phyloP scores from a whole-genome alignment of 2,329 filamentous ascomycete species.

The Xylaria hypoxylon region DNA sequence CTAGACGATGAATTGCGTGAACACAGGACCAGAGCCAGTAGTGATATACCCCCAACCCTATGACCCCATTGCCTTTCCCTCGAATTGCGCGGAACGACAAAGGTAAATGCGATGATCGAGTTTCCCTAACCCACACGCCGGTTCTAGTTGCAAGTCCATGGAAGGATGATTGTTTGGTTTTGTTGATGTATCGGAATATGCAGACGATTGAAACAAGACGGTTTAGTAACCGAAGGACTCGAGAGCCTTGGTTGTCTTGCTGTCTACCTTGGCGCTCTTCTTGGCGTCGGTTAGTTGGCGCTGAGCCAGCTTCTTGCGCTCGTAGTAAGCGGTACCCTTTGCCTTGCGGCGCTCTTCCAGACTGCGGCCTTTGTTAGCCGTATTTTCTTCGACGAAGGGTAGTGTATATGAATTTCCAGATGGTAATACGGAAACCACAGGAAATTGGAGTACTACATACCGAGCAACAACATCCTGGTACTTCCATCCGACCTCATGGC shows the following conservation, averaged over 20 bases:
- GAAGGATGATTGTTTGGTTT: conserved; percentile 47
- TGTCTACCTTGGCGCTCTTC: conserved; percentile 88
- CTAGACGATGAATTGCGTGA: conserved; percentile 52
- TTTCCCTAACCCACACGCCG: conserved; percentile 53
- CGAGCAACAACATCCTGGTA: conserved; percentile 99
- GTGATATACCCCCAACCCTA: conserved; percentile 48
- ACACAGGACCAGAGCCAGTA: conserved; percentile 51
- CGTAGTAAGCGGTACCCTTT: conserved; percentile 99
- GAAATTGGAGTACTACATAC: conserved; percentile 67
- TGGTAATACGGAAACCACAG: not conserved
- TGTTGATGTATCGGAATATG: conserved; percentile 50
- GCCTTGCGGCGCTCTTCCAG: conserved; percentile 99
- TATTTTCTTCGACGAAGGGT: not conserved
- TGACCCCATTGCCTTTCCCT: conserved; percentile 50
- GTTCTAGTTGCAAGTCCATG: conserved; percentile 53
- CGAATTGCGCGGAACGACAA: conserved; percentile 50
- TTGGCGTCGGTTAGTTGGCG: conserved; percentile 92
- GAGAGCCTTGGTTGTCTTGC: conserved; percentile 89
- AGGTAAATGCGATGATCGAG: conserved; percentile 52
- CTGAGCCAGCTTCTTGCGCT: conserved; percentile 97
- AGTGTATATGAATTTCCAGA: not conserved
- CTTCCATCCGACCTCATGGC: conserved; percentile 99
- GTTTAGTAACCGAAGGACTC: conserved; percentile 90
- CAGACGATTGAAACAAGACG: conserved; percentile 46
- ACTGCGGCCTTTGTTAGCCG: conserved; percentile 63